Evolutionary conservation across 257 asterid species (phyloP).

Genomic region (Fraxinus pennsylvanica): DNA sequence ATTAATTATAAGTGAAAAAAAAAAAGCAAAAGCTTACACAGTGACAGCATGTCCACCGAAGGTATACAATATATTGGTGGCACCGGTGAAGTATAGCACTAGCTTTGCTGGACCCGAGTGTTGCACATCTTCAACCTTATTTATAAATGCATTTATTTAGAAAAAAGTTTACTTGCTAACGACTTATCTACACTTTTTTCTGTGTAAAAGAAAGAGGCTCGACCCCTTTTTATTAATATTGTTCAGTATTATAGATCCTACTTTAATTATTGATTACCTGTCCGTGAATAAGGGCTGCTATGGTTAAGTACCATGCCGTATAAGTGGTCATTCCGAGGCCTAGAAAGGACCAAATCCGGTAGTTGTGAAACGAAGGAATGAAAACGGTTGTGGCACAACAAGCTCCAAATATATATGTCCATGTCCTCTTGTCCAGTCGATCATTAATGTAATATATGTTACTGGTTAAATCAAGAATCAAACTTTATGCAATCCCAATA

Average conservation of each 20-base stretch:
- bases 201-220: no score
- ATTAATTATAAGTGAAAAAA: not conserved
- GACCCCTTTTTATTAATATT: no score
- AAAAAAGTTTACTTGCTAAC: not conserved
- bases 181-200: no score
- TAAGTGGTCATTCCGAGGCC: constrained; percentile 36
- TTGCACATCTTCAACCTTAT: constrained; percentile 25
- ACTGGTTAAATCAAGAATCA: constrained; percentile 4
- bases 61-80: constrained; percentile 32
- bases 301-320: constrained; percentile 33
- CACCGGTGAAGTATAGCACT: constrained; percentile 31
- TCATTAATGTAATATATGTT: constrained; percentile 32
- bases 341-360: constrained; percentile 32
- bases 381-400: constrained; percentile 35
- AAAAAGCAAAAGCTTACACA: constrained; percentile 24
- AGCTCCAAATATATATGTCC: constrained; percentile 37
- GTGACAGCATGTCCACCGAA: constrained; percentile 39
- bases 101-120: constrained; percentile 31
- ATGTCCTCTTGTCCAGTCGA: constrained; percentile 35
- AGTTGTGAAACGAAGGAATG: constrained; percentile 34
- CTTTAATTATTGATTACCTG: constrained; percentile 10
- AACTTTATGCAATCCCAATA: not conserved
- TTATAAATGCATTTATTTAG: not conserved
- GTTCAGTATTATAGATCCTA: no score
- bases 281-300: constrained; percentile 28